Evolutionary conservation across 179 eudicot species (phyloP).

Genomic region (Nepenthes alata): DNA sequence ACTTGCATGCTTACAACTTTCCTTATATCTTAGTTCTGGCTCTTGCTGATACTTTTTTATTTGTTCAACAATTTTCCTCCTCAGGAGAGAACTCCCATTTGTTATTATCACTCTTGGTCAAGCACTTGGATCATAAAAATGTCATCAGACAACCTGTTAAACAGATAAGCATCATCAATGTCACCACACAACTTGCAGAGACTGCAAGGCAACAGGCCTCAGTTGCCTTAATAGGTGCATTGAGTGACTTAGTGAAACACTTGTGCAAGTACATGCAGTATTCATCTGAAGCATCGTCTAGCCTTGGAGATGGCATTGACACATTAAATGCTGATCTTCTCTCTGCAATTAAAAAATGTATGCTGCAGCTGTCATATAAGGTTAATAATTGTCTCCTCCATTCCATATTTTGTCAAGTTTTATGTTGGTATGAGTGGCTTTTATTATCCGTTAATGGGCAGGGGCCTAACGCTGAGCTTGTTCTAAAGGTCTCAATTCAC

Average conservation of each 20-base stretch:
- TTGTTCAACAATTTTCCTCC: constrained; percentile 6
- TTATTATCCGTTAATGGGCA: not conserved
- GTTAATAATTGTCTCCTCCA: constrained; percentile 20
- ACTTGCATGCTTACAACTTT: too few relatives aligned
- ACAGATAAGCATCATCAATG: constrained; percentile 52
- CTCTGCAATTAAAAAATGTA: constrained; percentile 63
- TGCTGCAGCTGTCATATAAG: constrained; percentile 57
- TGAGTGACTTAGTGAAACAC: constrained; percentile 59
- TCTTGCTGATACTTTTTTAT: constrained; percentile 4
- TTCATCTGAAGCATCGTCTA: constrained; percentile 40
- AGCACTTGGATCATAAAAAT: constrained; percentile 77
- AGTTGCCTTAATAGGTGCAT: constrained; percentile 54
- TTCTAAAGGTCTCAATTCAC: too few relatives aligned
- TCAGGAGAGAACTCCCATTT: constrained; percentile 60
- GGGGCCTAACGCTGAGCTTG: not conserved
- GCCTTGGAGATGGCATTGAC: constrained; percentile 28
- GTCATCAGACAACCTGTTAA: constrained; percentile 51
- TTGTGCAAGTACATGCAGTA: constrained; percentile 69
- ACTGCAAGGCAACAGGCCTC: constrained; percentile 48
- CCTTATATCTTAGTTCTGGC: not conserved
- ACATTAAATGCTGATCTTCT: constrained; percentile 56
- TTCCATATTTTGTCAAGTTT: not conserved
- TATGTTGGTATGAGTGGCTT: not conserved
- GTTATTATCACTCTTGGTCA: constrained; percentile 55
- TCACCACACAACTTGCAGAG: constrained; percentile 47